phyloP scores from a whole-genome alignment of 441 rosid species.

The Gossypium gossypioides region DNA sequence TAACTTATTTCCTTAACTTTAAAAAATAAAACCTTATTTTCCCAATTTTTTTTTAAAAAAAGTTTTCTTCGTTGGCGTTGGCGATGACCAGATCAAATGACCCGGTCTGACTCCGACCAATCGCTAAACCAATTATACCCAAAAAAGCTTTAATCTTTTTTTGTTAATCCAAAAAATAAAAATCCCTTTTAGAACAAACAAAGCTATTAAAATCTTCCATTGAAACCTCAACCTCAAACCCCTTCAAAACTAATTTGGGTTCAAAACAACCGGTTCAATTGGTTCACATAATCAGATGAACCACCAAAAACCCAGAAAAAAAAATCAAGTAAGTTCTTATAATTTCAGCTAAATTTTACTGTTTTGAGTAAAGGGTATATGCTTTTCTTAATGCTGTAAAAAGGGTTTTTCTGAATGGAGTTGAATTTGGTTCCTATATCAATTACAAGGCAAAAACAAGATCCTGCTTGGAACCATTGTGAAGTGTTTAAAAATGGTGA shows the following conservation, averaged over 20 bases:
- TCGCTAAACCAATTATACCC: not conserved
- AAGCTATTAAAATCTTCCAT: not conserved
- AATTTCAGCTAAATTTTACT: not conserved
- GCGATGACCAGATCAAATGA: not conserved
- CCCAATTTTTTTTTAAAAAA: not conserved
- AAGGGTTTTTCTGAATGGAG: constrained; percentile 24
- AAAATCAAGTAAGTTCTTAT: constrained; percentile 1
- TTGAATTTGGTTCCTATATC: constrained; percentile 47
- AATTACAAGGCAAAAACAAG: constrained; percentile 59
- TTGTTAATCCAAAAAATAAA: not conserved
- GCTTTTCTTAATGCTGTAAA: not conserved
- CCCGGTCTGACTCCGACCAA: constrained; percentile 7
- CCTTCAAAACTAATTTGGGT: not conserved
- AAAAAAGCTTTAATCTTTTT: not conserved
- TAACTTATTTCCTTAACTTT: too few relatives aligned
- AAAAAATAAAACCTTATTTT: not conserved
- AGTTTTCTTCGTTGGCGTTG: not conserved
- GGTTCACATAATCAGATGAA: not conserved
- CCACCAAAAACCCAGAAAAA: not conserved
- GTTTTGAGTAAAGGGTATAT: not conserved
- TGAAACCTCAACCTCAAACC: not conserved
- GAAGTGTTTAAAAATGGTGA: constrained; percentile 49
- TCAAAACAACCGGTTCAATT: constrained; percentile 2
- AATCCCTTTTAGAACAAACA: not conserved
- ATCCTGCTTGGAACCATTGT: constrained; percentile 82